Evolutionary conservation across 2,329 filamentous ascomycete species (phyloP), one percentile per base, ranked within the genome.

Genomic region (Lasiodiplodia gonubiensis): DNA sequence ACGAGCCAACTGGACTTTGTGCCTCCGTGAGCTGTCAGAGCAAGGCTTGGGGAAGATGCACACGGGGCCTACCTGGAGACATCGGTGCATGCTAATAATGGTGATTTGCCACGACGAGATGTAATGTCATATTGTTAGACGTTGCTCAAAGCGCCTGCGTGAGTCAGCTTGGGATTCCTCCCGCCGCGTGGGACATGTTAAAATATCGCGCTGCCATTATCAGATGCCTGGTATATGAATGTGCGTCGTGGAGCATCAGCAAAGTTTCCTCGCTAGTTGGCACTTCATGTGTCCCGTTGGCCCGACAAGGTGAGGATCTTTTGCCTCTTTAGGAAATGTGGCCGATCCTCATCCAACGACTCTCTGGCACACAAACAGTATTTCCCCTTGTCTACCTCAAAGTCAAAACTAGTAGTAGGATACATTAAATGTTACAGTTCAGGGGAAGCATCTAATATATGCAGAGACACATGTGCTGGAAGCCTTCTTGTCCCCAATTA

Each of bases 261-360:
- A 46, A 11, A 25, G 12, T 33, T 48, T 21, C n/a, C 35, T 33
- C 18, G 25, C 37, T 12, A 39, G 25, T 49, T 42, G 21, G 57
- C 4, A 30, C 46, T 11, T 27, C 14, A 12, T 63, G 35, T 25
- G 33, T 4, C 16, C 30, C 30, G 11, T 63, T 51, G 27, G 21
- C 46, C 39, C 12, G 4, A 48, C n/a, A 16, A 33, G 46, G n/a
- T 23, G 57, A 21, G 42, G 42, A 63, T 37, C 59, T 51, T 18
- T 30, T 33, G 27, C 59, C 35, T 25, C 46, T 51, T 63, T 63
- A 10, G 42, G 59, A 14, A 52, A 63, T 11, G 46, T 18, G 59
- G 46, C 59, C 59, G 59, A 63, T 35, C 46, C 14, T 37, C 27
- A 23, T 37, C 59, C 59, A 48, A 51, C 46, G 30, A 30, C 46